phyloP scores from a whole-genome alignment of 2,329 filamentous ascomycete species.

The Microcyclospora tardicrescens region DNA sequence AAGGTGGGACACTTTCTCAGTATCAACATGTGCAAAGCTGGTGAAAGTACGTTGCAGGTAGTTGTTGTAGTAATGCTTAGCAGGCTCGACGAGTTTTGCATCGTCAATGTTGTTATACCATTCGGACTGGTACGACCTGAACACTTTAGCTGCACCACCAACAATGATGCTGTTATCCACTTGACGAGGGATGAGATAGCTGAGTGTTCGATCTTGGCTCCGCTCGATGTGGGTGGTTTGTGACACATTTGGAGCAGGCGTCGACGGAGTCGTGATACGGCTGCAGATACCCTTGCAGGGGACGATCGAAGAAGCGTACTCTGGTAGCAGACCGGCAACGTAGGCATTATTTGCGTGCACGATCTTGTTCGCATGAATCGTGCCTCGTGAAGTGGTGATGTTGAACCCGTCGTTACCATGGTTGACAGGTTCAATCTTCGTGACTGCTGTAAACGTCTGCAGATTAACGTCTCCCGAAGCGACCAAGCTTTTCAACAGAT shows the following conservation, averaged over 20 bases:
- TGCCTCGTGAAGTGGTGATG: slow-evolving; percentile 13
- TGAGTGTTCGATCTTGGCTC: no score
- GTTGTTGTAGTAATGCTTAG: slow-evolving; percentile 31
- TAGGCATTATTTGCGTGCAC: slow-evolving; percentile 25
- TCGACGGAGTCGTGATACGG: no score
- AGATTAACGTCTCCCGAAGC: slow-evolving; percentile 50
- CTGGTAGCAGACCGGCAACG: slow-evolving; percentile 18
- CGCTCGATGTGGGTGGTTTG: no score
- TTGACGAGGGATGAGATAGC: slow-evolving; percentile 32
- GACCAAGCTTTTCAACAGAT: slow-evolving; percentile 49
- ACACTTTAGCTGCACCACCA: slow-evolving; percentile 28
- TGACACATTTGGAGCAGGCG: no score
- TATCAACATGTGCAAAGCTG: slow-evolving; percentile 36
- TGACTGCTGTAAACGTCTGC: slow-evolving; percentile 56
- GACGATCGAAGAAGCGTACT: slow-evolving; percentile 22
- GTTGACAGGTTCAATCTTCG: no score
- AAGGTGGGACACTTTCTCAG: slow-evolving; percentile 22
- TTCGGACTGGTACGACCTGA: no score
- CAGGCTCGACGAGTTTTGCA: slow-evolving; percentile 28
- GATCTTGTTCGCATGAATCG: slow-evolving; percentile 13
- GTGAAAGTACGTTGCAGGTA: slow-evolving; percentile 36
- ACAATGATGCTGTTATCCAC: slow-evolving; percentile 32
- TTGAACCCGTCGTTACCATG: no score
- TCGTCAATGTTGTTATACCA: slow-evolving; percentile 38
- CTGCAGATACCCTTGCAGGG: slow-evolving; percentile 31